phyloP scores from a whole-genome alignment of 2,329 filamentous ascomycete species.

The Verticillium klebahnii region DNA sequence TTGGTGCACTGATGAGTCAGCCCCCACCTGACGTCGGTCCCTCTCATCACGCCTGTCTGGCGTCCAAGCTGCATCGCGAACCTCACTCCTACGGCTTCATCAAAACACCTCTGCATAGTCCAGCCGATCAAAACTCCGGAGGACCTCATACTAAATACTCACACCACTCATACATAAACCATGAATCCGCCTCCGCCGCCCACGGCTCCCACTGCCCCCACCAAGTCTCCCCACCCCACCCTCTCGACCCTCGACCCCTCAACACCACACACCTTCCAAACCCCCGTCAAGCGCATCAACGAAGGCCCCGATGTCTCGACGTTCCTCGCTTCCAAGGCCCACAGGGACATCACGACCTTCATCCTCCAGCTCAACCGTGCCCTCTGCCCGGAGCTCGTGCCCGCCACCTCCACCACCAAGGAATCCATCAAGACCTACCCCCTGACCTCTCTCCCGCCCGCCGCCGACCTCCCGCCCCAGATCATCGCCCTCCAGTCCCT shows the following conservation, averaged over 20 bases:
- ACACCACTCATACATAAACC: not conserved
- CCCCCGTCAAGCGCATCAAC: conserved; percentile 77
- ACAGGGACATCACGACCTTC: conserved; percentile 82
- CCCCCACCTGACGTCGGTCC: not conserved
- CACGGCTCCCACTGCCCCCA: not conserved
- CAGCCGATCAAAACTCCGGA: too few species aligned
- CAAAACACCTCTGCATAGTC: not conserved
- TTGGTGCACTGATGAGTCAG: not conserved
- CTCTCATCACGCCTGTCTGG: not conserved
- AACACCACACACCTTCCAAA: conserved; percentile 52
- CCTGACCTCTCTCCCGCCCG: conserved; percentile 33
- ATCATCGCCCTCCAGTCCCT: conserved; percentile 63
- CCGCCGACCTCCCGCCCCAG: conserved; percentile 42
- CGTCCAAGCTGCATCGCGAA: not conserved
- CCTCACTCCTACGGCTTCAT: not conserved
- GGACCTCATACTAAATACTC: too few species aligned
- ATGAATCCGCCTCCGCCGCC: not conserved
- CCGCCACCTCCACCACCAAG: conserved; percentile 26
- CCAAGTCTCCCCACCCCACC: conserved; percentile 9
- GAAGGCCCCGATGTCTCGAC: conserved; percentile 74
- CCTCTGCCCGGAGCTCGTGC: conserved; percentile 65
- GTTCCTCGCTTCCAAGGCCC: conserved; percentile 78
- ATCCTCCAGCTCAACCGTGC: conserved; percentile 85
- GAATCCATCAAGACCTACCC: conserved; percentile 41
- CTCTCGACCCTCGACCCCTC: conserved; percentile 45